Base-by-base conservation (phyloP, 169 alveolate genomes). In the Hammondia hammondi region DNA sequence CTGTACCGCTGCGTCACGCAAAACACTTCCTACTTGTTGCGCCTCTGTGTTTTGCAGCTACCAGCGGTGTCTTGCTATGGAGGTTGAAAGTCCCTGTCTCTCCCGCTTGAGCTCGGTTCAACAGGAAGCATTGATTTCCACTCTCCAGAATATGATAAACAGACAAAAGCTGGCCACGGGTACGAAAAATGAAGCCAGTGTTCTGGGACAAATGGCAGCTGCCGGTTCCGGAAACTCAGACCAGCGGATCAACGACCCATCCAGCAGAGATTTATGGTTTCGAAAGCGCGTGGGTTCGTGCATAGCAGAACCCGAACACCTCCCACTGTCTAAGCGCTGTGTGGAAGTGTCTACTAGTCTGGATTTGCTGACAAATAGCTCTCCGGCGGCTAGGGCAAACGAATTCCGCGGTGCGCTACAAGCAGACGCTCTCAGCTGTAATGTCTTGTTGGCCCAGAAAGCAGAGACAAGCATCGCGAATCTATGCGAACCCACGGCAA, bases 241-340 rank as follows among this genome's bases (percentile, higher is more conserved):
- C 48, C 27, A 77, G 7, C 46, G 48, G 56, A 24, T 7, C 6
- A 29, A 77, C 12, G 56, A 77, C 56, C 9, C 56, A 7, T 21
- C 87, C 27, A 32, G 56, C 45, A 77, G 32, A 77, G 87, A 77
- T 77, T 1, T 77, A 7, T 77, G 87, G 87, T 4, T 77, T 39
- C 87, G 87, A 0, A 77, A 77, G 48, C 87, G 87, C 46, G 87
- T 77, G 46, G 87, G 87, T 32, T 52, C 56, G 21, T 77, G 87
- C 87, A 77, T 77, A 43, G 87, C 45, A 39, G 48, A 32, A 24
- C 87, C 87, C 32, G 87, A 37, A 46, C 45, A 10, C 87, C 46
- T 77, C 29, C 45, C 87, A 21, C 48, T 32, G 87, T 19, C 48
- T 77, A 9, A 77, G 87, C 87, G 87, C 46, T 77, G 48, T 17